These are phyloP conservation scores for Rhizophora apiculata DNA, from an alignment of 345 rosid species.

Conservation along the genomic window DNA sequence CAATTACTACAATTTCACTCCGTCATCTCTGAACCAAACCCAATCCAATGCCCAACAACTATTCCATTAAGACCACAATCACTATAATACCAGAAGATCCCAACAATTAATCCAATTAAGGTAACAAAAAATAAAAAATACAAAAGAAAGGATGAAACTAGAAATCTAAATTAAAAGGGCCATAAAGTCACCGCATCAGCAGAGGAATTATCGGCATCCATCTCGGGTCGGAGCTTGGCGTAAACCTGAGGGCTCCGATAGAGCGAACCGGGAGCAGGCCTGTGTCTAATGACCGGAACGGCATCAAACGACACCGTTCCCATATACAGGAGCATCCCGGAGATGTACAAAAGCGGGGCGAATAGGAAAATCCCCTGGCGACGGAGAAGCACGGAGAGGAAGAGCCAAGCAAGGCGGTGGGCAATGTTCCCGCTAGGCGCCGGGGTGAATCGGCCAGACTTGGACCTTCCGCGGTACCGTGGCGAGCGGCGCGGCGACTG, in stretches of 20 bases:
- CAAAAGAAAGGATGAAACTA: neutral
- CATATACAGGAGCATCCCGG: constrained; percentile 94
- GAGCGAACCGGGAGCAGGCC: constrained; percentile 79
- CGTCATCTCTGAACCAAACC: constrained; percentile 1
- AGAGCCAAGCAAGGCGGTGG: constrained; percentile 80
- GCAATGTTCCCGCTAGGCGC: constrained; percentile 47
- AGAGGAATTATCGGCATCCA: constrained; percentile 90
- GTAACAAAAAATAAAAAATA: neutral
- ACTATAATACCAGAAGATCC: constrained; percentile 5
- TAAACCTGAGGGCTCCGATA: constrained; percentile 92
- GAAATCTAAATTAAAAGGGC: neutral
- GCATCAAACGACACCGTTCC: constrained; percentile 87
- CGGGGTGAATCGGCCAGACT: constrained; percentile 47
- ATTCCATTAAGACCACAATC: constrained; percentile 2
- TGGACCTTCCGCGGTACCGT: constrained; percentile 64
- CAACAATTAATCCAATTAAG: constrained; percentile 9
- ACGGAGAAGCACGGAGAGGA: constrained; percentile 84
- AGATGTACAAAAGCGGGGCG: constrained; percentile 89
- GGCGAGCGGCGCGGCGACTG: constrained; percentile 90
- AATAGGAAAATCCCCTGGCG: constrained; percentile 88
- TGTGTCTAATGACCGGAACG: constrained; percentile 56
- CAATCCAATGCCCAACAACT: neutral
- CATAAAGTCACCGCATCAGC: constrained; percentile 69
- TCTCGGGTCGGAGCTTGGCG: constrained; percentile 72
- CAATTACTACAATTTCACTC: neutral